Evolutionary conservation across 352 stramenopile genomes (phyloP).

Genomic region (Lagenidium sp.): DNA sequence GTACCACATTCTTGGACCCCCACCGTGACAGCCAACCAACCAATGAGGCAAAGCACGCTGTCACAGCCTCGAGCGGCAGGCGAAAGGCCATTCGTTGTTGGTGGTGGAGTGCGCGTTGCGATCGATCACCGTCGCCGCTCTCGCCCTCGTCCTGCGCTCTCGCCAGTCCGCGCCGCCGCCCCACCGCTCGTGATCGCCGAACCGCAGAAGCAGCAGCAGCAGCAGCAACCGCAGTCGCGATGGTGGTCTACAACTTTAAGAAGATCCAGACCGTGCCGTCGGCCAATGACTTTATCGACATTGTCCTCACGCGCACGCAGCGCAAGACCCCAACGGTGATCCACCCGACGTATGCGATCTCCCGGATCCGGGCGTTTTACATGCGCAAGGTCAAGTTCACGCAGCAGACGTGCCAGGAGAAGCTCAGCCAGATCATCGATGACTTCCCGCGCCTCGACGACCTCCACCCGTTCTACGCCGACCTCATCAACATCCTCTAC

Average conservation of each 20-base stretch:
- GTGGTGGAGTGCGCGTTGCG: too few relatives aligned
- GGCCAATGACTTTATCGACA: constrained; percentile 98
- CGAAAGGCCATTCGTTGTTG: background rate
- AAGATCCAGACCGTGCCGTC: constrained; percentile 97
- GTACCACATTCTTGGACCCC: background rate
- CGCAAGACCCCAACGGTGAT: constrained; percentile 99
- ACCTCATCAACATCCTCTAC: constrained; percentile 99
- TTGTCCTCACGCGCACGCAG: constrained; percentile 98
- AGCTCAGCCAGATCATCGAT: constrained; percentile 95
- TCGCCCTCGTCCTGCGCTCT: background rate
- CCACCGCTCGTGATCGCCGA: too few relatives aligned
- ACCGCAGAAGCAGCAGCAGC: too few relatives aligned
- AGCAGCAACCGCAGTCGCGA: constrained; percentile 28
- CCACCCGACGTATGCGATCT: constrained; percentile 97
- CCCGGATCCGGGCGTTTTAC: constrained; percentile 91
- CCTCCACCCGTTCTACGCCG: constrained; percentile 98
- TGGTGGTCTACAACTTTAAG: constrained; percentile 99
- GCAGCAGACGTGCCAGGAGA: constrained; percentile 98
- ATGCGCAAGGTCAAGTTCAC: constrained; percentile 99
- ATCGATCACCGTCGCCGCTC: too few relatives aligned
- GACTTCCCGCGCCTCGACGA: constrained; percentile 99
- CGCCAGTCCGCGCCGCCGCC: too few relatives aligned
- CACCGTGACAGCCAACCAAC: constrained; percentile 19
- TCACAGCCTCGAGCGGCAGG: background rate
- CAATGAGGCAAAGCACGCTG: too few relatives aligned